phyloP scores from a whole-genome alignment of 2,329 filamentous ascomycete species.

The Aspergillus proliferans region DNA sequence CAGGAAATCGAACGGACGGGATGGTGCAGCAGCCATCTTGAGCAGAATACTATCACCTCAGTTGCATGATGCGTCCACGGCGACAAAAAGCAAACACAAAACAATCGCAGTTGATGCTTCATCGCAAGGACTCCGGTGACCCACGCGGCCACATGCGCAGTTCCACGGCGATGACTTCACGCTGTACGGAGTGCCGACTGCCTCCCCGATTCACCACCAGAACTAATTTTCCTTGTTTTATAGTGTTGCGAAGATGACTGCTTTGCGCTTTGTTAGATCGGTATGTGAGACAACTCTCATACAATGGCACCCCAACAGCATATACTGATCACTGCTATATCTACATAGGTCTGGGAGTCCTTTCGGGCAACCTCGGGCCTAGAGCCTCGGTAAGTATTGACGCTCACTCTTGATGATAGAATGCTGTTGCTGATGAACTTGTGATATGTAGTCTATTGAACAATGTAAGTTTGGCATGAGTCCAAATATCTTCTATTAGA shows the following conservation, averaged over 20 bases:
- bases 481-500: background rate
- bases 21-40: conserved; percentile 52
- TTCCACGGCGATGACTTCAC: conserved; percentile 19
- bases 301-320: background rate
- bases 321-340: background rate
- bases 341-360: conserved; percentile 67
- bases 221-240: background rate
- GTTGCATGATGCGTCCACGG: conserved; percentile 17
- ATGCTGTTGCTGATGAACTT: conserved; percentile 5
- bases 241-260: conserved; percentile 37
- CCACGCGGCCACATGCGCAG: conserved; percentile 25
- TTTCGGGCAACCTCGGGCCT: conserved; percentile 81
- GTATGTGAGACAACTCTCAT: conserved; percentile 38
- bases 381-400: conserved; percentile 66
- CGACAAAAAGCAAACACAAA: conserved; percentile 1
- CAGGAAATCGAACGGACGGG: conserved; percentile 76
- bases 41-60: conserved; percentile 19
- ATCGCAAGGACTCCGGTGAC: conserved; percentile 17
- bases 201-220: background rate
- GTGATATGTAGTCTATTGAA: conserved; percentile 26
- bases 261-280: conserved; percentile 59
- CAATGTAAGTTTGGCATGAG: conserved; percentile 28
- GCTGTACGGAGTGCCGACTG: background rate
- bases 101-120: background rate
- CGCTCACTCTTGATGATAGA: background rate